Percentiles rank a stretch among this genome's conserved stretches.
Evolutionary conservation across 345 rosid species (phyloP).

Genomic region (Eutrema yunnanense): DNA sequence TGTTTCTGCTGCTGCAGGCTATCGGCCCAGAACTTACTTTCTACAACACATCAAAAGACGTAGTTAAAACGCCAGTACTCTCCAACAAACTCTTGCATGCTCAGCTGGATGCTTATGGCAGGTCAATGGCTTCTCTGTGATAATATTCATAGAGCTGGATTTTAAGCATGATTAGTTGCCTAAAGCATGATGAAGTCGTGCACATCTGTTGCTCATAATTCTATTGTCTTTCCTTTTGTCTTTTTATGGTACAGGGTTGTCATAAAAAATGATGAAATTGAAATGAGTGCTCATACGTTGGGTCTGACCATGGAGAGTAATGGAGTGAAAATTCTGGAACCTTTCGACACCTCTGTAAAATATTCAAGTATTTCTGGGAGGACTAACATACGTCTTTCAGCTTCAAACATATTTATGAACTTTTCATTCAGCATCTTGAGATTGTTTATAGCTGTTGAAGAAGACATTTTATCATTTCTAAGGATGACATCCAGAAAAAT

Average conservation of each 20-base stretch:
- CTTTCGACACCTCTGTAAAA: slow-evolving; percentile 71
- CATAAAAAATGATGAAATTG: slow-evolving; percentile 65
- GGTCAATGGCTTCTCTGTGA: slow-evolving; percentile 37
- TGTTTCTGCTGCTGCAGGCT: slow-evolving; percentile 51
- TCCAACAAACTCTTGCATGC: slow-evolving; percentile 91
- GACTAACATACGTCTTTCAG: slow-evolving; percentile 65
- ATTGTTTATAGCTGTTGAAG: slow-evolving; percentile 89
- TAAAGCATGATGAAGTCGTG: slow-evolving; percentile 1
- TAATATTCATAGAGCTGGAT: background rate
- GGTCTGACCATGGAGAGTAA: slow-evolving; percentile 96
- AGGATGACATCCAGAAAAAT: slow-evolving; percentile 84
- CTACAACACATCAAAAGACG: slow-evolving; percentile 69
- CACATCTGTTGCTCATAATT: slow-evolving; percentile 2
- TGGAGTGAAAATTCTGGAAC: slow-evolving; percentile 92
- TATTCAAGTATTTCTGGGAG: slow-evolving; percentile 91
- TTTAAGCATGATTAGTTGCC: slow-evolving; percentile 3
- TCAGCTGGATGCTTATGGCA: slow-evolving; percentile 76
- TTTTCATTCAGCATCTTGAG: slow-evolving; percentile 92
- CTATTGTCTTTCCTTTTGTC: slow-evolving; percentile 7
- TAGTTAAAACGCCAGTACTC: slow-evolving; percentile 53
- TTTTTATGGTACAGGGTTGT: slow-evolving; percentile 51
- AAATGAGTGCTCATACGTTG: slow-evolving; percentile 71
- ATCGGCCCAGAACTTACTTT: slow-evolving; percentile 94
- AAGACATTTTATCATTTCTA: slow-evolving; percentile 79
- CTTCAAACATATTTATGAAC: slow-evolving; percentile 89